A percentile compares a stretch with the other conserved stretches of the same genome.
phyloP scores from a whole-genome alignment of 208 protist species.

The Trypanosoma lewisi region DNA sequence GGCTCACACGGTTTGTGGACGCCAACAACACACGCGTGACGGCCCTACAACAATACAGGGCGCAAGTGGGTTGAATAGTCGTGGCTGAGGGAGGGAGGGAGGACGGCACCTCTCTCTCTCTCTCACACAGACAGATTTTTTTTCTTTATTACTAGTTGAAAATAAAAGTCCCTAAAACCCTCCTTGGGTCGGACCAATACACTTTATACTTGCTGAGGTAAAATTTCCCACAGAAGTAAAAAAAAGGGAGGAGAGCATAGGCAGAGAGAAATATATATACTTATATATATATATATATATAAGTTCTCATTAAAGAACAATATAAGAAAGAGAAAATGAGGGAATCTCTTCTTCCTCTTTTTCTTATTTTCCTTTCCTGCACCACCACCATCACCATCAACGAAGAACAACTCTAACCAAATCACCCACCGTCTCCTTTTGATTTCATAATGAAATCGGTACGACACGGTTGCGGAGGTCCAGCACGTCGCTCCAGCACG shows the following conservation, averaged over 20 bases:
- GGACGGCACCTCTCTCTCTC: too few relatives aligned
- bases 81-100: neutral
- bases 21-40: neutral
- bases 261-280: neutral
- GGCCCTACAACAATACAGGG: neutral
- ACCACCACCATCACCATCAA: too few relatives aligned
- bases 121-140: too few relatives aligned
- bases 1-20: neutral
- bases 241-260: neutral
- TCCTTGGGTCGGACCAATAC: too few relatives aligned
- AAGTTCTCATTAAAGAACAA: neutral
- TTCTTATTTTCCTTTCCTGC: neutral
- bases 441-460: conserved; percentile 17
- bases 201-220: neutral
- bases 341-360: neutral
- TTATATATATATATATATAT: neutral
- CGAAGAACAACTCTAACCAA: too few relatives aligned
- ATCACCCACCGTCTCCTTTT: neutral
- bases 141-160: too few relatives aligned
- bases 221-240: neutral
- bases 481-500: conserved; percentile 36
- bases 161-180: too few relatives aligned
- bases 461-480: conserved; percentile 50
- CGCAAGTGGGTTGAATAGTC: neutral
- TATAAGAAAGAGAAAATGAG: neutral